phyloP scores from a whole-genome alignment of 202 grass and related monocot species.

The Brachypodium distachyon region DNA sequence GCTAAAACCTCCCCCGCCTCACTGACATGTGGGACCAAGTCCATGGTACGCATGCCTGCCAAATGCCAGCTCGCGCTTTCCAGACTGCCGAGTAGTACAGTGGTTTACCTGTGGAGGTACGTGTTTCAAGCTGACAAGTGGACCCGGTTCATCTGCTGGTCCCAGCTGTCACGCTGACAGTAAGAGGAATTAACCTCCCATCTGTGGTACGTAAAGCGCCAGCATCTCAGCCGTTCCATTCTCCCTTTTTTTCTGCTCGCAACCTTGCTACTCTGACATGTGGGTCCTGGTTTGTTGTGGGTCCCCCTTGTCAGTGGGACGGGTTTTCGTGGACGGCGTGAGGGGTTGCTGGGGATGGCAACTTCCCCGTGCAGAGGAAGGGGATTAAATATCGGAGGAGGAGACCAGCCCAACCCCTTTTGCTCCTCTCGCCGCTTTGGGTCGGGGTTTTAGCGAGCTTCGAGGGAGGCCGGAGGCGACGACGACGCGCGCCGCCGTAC shows the following conservation, averaged over 20 bases:
- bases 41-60: not conserved
- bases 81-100: not conserved
- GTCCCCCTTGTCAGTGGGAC: not conserved
- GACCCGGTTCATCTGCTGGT: fast-evolving
- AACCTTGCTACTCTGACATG: not conserved
- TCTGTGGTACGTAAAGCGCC: not conserved
- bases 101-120: not conserved
- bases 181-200: not conserved
- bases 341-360: not conserved
- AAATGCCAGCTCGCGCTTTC: not conserved
- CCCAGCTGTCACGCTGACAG: not conserved
- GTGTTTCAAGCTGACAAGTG: not conserved
- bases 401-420: constrained; percentile 19
- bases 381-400: constrained; percentile 47
- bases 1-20: not conserved
- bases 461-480: constrained; percentile 40
- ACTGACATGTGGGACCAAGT: not conserved
- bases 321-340: fast-evolving
- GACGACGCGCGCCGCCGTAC: constrained; percentile 13
- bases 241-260: fast-evolving
- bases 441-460: constrained; percentile 73
- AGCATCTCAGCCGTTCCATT: not conserved
- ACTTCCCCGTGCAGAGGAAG: not conserved
- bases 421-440: constrained; percentile 42
- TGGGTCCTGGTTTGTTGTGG: fast-evolving